Percentiles rank a stretch among this genome's conserved stretches.
These are phyloP conservation scores for Citrullus amarus DNA, from an alignment of 306 rosid genomes.

Conservation along the genomic window DNA sequence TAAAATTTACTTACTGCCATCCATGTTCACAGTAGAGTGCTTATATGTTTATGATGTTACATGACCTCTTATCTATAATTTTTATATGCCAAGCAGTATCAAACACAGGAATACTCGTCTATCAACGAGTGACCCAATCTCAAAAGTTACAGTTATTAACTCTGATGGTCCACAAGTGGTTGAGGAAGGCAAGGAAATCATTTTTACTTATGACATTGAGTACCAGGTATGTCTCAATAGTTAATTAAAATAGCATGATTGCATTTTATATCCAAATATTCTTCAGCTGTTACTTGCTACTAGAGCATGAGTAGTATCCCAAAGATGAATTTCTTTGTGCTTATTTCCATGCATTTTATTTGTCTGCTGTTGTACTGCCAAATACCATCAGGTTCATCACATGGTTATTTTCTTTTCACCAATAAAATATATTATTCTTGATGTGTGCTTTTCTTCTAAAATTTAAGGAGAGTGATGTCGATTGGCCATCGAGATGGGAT, in stretches of 20 bases:
- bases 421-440: neutral
- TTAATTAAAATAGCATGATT: neutral
- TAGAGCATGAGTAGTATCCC: neutral
- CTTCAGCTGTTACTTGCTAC: neutral
- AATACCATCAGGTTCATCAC: neutral
- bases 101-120: conserved; percentile 46
- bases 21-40: neutral
- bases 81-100: conserved; percentile 21
- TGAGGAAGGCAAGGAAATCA: conserved; percentile 48
- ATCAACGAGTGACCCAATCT: conserved; percentile 54
- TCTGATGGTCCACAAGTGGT: conserved; percentile 56
- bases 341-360: neutral
- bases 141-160: conserved; percentile 34
- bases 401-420: neutral
- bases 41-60: neutral
- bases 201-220: conserved; percentile 56
- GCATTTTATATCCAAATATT: neutral
- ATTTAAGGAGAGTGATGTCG: conserved; percentile 44
- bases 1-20: neutral
- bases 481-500: conserved; percentile 80
- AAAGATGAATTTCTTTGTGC: neutral
- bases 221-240: conserved; percentile 28
- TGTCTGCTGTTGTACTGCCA: neutral
- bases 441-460: neutral
- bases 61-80: neutral